These are phyloP conservation scores for Rickenella mellea DNA, from an alignment of 768 basidiomycete species.

Conservation along the genomic window DNA sequence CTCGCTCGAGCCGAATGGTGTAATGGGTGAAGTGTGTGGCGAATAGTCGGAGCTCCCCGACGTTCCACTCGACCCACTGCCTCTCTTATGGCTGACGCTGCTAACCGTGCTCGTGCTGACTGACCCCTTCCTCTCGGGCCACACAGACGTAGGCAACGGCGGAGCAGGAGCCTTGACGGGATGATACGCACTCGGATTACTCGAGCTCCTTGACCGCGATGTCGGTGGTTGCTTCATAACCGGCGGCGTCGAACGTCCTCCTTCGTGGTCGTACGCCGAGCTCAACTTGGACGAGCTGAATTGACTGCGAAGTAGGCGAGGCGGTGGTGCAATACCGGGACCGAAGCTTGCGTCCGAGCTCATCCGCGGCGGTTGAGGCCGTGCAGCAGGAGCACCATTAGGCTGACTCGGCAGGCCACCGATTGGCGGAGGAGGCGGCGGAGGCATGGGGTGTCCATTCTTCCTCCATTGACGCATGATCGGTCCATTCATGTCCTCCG, in stretches of 20 bases:
- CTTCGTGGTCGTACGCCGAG: conserved; percentile 40
- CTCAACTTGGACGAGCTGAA: conserved; percentile 58
- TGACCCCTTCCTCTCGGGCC: conserved; percentile 25
- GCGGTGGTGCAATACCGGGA: conserved; percentile 30
- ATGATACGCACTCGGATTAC: conserved; percentile 65
- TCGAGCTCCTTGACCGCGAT: conserved; percentile 65
- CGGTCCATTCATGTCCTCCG: conserved; percentile 57
- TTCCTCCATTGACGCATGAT: conserved; percentile 57
- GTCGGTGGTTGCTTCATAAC: conserved; percentile 15
- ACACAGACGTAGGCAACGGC: conserved; percentile 35
- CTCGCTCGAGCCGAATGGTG: conserved; percentile 85
- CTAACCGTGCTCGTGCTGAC: background rate
- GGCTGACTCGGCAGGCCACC: conserved; percentile 4
- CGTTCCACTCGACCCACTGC: conserved; percentile 78
- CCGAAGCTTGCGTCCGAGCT: conserved; percentile 24
- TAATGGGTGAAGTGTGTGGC: conserved; percentile 79
- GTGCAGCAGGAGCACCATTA: background rate
- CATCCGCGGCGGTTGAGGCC: conserved; percentile 6
- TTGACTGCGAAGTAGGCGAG: conserved; percentile 47
- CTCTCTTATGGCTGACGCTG: conserved; percentile 47
- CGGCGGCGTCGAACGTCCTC: background rate
- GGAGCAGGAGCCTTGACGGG: conserved; percentile 47
- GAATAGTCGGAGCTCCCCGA: conserved; percentile 81
- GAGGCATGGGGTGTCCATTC: conserved; percentile 31
- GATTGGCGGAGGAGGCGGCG: conserved; percentile 19